phyloP scores from a whole-genome alignment of 768 basidiomycete genomes.

The Rickenella mellea region DNA sequence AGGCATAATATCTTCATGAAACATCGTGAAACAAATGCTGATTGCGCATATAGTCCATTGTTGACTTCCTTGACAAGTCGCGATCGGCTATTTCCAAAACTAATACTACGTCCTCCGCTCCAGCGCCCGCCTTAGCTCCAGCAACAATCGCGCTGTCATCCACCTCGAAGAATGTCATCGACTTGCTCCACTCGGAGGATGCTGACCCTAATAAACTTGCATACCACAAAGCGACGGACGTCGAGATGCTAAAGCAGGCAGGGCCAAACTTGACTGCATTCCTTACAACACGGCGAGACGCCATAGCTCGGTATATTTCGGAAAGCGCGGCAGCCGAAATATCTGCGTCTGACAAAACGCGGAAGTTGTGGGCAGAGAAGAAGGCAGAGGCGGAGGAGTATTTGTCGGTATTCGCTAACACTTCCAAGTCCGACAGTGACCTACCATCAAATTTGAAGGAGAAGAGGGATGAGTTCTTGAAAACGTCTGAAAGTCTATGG shows the following conservation, averaged over 20 bases:
- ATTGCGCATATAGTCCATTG: constrained; percentile 41
- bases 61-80: constrained; percentile 78
- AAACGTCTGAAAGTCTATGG: constrained; percentile 43
- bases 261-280: constrained; percentile 24
- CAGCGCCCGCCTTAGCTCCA: constrained; percentile 68
- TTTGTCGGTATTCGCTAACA: constrained; percentile 36
- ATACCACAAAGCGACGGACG: constrained; percentile 50
- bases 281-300: constrained; percentile 38
- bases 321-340: constrained; percentile 40
- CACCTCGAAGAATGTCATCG: constrained; percentile 34
- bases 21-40: constrained; percentile 4
- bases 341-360: constrained; percentile 52
- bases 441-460: constrained; percentile 29
- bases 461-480: constrained; percentile 41
- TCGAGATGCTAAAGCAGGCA: constrained; percentile 35
- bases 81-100: constrained; percentile 60
- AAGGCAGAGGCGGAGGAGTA: constrained; percentile 33
- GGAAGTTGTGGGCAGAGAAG: constrained; percentile 52
- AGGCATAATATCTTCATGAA: constrained; percentile 35
- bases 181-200: constrained; percentile 51
- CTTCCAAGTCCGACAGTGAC: constrained; percentile 28
- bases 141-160: constrained; percentile 67
- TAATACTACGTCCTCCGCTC: constrained; percentile 59
- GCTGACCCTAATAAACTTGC: constrained; percentile 55
- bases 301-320: constrained; percentile 38